Evolutionary conservation across 2,329 filamentous ascomycete species (phyloP), one percentile per base, ranked within the genome.

Genomic region (Calonectria pauciramosa): DNA sequence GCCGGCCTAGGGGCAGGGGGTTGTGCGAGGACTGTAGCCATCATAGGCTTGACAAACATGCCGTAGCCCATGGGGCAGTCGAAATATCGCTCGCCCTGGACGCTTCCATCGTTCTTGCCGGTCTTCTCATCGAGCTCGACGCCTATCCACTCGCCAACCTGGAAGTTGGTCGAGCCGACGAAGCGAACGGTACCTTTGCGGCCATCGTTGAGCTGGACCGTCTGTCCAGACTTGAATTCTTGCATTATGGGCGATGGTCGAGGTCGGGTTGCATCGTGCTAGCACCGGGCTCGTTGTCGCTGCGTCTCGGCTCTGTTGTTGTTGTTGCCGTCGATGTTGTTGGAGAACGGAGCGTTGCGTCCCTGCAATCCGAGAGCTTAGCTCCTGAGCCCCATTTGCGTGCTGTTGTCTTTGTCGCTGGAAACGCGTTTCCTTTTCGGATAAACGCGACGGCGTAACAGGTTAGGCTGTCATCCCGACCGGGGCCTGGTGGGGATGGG

Each of bases 61-160:
- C 93, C 93, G 77, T 89, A 88, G 51, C 89, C 95, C 91, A 90
- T 93, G 85, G 83, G 90, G 86, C 96, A 99, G 65, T 96, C 92
- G 80, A 98, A 99, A 84, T 99, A 99, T 26, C 95, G 90, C 82
- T 95, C 91, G 75, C 95, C 96, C 84, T 96, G 92, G 60, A 99
- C 95, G 70, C 94, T 94, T 77, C 96, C 96, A 89, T 99, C 95
- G 81, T 99, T 99, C 88, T 99, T 99, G 38, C 97, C 96, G 26
- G 90, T 91, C 68, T 93, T 89, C 60, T 95, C 94, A 68, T 95
- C 92, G 71, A 99, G 91, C 87, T 98, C 96, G 74, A 99, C 91
- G 77, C 96, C 96, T 73, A 98, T 89, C 95, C 96, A 99, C 75
- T 94, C 92, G 76, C 96, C 96, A 8, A 90, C 88, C 72, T 95